These are phyloP conservation scores for Davidsoniella neocaledoniae DNA, from an alignment of 2,329 filamentous ascomycete genomes.

Conservation along the genomic window DNA sequence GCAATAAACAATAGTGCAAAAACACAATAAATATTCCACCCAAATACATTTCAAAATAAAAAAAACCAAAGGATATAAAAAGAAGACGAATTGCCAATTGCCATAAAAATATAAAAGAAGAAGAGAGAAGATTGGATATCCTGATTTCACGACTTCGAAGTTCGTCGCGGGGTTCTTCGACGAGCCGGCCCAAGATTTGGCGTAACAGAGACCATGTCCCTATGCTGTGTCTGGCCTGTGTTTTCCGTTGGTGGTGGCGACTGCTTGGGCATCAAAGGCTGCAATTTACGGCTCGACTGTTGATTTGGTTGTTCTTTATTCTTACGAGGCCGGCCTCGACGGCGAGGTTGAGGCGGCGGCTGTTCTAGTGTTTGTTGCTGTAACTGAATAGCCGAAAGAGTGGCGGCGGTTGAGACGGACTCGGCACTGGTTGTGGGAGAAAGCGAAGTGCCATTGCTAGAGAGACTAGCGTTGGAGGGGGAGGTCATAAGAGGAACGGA, in stretches of 20 bases:
- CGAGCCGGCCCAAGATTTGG: background rate
- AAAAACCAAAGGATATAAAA: too few species aligned
- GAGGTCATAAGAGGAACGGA: background rate
- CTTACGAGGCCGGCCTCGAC: constrained; percentile 1
- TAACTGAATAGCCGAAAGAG: too few species aligned
- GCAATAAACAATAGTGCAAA: background rate
- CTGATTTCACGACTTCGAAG: background rate
- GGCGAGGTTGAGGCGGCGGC: background rate
- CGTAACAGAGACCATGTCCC: background rate
- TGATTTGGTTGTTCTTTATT: background rate
- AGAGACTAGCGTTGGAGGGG: background rate
- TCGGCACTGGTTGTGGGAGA: background rate
- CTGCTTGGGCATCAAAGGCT: background rate
- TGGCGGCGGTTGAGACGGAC: background rate
- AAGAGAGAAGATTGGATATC: background rate
- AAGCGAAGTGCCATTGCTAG: background rate
- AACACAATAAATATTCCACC: background rate
- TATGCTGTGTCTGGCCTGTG: background rate
- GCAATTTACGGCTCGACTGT: background rate
- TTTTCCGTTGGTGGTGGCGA: background rate
- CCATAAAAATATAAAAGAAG: background rate
- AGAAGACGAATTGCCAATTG: background rate
- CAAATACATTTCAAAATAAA: background rate
- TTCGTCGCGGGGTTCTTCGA: background rate
- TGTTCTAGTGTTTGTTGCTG: background rate